Percentiles rank a stretch among this genome's conserved stretches.
Conservation (phyloP, 78 protist genomes). For the Dictyostelium firmibasis region DNA sequence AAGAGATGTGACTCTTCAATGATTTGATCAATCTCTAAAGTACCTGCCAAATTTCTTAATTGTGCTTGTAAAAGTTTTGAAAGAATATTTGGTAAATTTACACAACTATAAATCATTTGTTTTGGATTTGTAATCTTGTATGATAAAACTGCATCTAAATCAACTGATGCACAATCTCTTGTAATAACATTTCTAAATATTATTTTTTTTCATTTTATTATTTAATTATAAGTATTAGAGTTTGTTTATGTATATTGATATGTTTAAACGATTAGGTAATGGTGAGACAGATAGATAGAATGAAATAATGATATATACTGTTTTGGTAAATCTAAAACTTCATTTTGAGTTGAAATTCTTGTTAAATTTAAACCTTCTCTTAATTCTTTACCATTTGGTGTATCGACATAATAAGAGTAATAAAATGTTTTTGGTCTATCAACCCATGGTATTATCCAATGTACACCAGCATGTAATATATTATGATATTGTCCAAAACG, state of each 20-base stretch:
- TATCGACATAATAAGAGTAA: slow-evolving; percentile 19
- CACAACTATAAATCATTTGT: slow-evolving; percentile 21
- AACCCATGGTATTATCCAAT: not conserved
- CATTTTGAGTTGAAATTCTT: slow-evolving; percentile 23
- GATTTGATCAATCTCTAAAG: slow-evolving; percentile 21
- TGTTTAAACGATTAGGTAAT: too few relatives aligned
- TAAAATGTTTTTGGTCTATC: slow-evolving; percentile 29
- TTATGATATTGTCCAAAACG: not conserved
- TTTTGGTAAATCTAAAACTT: slow-evolving; percentile 18
- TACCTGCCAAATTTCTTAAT: slow-evolving; percentile 1
- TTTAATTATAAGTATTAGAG: not conserved
- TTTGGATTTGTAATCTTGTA: slow-evolving; percentile 16
- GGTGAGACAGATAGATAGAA: too few relatives aligned
- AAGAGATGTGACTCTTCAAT: not conserved
- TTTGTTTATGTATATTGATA: too few relatives aligned
- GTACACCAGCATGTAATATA: slow-evolving; percentile 39
- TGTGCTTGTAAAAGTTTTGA: slow-evolving; percentile 20
- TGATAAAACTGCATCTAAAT: slow-evolving; percentile 24
- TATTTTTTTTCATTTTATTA: too few relatives aligned
- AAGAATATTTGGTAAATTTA: slow-evolving; percentile 25
- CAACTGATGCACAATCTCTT: slow-evolving; percentile 6
- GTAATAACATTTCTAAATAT: slow-evolving; percentile 9
- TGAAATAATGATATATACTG: not conserved
- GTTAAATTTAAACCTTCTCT: slow-evolving; percentile 1
- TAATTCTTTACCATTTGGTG: slow-evolving; percentile 16